Percentiles rank a stretch among this genome's conserved stretches.
phyloP scores from a whole-genome alignment of 1,284 basidiomycete species.

The Ustilago bromivora region DNA sequence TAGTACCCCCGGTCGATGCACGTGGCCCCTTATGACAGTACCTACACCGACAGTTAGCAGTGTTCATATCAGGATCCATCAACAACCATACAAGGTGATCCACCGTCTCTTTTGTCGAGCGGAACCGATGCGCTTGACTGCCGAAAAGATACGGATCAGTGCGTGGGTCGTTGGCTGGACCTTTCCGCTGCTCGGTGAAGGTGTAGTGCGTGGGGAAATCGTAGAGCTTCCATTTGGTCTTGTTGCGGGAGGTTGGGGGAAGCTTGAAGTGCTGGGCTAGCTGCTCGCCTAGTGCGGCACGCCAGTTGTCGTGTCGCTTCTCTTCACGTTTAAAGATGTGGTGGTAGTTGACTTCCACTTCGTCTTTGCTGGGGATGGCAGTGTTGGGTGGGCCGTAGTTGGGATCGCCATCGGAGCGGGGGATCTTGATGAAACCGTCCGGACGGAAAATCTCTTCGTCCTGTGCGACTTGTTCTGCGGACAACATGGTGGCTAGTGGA shows the following conservation, averaged over 20 bases:
- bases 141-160: constrained; percentile 61
- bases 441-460: constrained; percentile 54
- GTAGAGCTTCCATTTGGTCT: constrained; percentile 49
- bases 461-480: constrained; percentile 29
- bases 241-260: constrained; percentile 26
- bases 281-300: constrained; percentile 33
- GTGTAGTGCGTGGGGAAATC: constrained; percentile 52
- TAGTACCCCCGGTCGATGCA: constrained; percentile 10
- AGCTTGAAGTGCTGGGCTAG: constrained; percentile 43
- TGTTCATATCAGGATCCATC: constrained; percentile 39
- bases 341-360: constrained; percentile 53
- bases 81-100: constrained; percentile 55
- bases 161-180: constrained; percentile 25
- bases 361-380: constrained; percentile 36
- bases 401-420: constrained; percentile 55
- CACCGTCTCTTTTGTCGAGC: constrained; percentile 45
- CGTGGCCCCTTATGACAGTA: constrained; percentile 49
- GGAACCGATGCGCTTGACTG: constrained; percentile 46
- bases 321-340: constrained; percentile 49
- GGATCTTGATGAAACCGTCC: constrained; percentile 53
- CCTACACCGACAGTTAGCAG: constrained; percentile 49
- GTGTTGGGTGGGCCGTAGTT: constrained; percentile 48
- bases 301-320: constrained; percentile 34
- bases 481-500: constrained; percentile 19
- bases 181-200: constrained; percentile 61